These are phyloP conservation scores for Epichloe baconii DNA, from an alignment of 2,329 filamentous ascomycete species.

Conservation along the genomic window DNA sequence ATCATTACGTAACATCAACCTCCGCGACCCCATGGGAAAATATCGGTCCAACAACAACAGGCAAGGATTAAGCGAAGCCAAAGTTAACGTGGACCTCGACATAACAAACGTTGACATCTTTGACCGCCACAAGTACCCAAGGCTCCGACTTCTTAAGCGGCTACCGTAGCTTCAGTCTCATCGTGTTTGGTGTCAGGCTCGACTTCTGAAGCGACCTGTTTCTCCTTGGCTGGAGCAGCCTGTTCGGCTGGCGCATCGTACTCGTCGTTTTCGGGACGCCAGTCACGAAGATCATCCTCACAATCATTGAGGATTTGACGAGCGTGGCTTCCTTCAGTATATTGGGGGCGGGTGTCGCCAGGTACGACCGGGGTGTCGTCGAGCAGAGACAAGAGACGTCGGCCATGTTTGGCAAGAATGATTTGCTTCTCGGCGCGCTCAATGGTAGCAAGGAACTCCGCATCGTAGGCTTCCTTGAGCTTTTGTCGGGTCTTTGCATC, in stretches of 20 bases:
- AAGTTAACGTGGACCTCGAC: background rate
- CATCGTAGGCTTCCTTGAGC: conserved; percentile 84
- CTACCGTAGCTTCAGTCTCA: background rate
- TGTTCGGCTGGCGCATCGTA: conserved; percentile 14
- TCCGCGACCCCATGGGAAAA: background rate
- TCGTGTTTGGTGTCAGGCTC: background rate
- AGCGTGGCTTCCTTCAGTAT: conserved; percentile 52
- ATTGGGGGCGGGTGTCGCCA: conserved; percentile 62
- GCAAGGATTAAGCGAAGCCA: background rate
- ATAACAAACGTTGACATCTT: background rate
- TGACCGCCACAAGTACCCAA: background rate
- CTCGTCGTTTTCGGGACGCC: conserved; percentile 40
- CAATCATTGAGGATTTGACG: conserved; percentile 84
- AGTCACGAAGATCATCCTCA: conserved; percentile 73
- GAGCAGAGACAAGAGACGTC: conserved; percentile 69
- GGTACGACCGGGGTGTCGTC: conserved; percentile 86
- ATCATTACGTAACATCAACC: background rate
- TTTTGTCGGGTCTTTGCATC: conserved; percentile 94
- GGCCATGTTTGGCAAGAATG: conserved; percentile 81
- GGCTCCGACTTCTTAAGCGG: background rate
- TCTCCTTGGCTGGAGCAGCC: conserved; percentile 14
- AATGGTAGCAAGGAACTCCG: conserved; percentile 80
- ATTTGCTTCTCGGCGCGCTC: conserved; percentile 96
- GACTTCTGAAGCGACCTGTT: conserved; percentile 8
- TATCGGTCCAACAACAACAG: background rate